Conservation (phyloP, 768 basidiomycete species). For the Hygrophoropsis aurantiaca region DNA sequence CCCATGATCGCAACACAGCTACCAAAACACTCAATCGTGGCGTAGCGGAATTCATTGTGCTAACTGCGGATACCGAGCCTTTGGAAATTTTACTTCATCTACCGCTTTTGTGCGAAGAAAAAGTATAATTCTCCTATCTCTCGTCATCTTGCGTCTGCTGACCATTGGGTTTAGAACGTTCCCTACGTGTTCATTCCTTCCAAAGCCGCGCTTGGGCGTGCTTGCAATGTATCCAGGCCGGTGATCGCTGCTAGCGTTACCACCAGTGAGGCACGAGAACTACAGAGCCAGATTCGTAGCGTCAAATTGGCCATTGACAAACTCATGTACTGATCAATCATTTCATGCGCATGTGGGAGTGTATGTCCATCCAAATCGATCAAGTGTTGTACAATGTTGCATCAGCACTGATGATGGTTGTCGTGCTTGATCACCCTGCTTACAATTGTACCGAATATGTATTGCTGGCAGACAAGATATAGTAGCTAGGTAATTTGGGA, state of each 20-base stretch:
- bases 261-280: conserved; percentile 92
- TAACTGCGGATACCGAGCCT: conserved; percentile 96
- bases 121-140: conserved; percentile 48
- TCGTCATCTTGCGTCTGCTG: neutral
- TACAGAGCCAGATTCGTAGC: conserved; percentile 83
- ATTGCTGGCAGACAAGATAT: no score
- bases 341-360: neutral
- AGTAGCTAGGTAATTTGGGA: no score
- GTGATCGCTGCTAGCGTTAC: conserved; percentile 96
- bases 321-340: conserved; percentile 45
- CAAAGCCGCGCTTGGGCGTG: conserved; percentile 93
- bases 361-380: no score
- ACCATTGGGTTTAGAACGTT: conserved; percentile 63
- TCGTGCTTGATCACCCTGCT: no score
- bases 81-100: conserved; percentile 97
- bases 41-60: conserved; percentile 95
- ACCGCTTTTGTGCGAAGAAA: conserved; percentile 97
- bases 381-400: no score
- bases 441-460: no score
- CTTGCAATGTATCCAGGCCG: conserved; percentile 92
- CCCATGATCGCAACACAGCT: conserved; percentile 45
- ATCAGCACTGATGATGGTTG: no score
- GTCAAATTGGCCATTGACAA: conserved; percentile 85
- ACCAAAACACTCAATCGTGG: conserved; percentile 99
- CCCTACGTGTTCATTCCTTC: conserved; percentile 94